A percentile compares a stretch with the other conserved stretches of the same genome.
phyloP scores from a whole-genome alignment of 2,329 filamentous ascomycete genomes.

The Ceratocystis eucalypticola region DNA sequence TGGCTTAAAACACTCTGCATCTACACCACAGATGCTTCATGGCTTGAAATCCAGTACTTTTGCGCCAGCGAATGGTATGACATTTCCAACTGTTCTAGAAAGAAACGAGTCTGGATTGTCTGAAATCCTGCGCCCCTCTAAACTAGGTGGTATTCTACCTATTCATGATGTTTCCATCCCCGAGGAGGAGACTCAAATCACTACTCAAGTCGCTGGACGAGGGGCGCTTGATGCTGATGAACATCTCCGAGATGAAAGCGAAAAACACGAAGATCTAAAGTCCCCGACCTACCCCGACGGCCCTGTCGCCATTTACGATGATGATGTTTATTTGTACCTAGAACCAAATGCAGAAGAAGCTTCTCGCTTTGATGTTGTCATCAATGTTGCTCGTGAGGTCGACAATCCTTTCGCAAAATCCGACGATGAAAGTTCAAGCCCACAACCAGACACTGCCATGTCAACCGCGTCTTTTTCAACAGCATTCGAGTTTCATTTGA shows the following conservation, averaged over 20 bases:
- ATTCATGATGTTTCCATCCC: conserved; percentile 25
- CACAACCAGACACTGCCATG: conserved; percentile 39
- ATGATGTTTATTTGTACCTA: conserved; percentile 64
- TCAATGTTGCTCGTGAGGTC: conserved; percentile 75
- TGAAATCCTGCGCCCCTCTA: conserved; percentile 41
- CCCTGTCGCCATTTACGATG: conserved; percentile 67
- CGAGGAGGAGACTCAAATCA: conserved; percentile 43
- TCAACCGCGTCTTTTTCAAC: conserved; percentile 37
- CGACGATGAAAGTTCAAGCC: conserved; percentile 27
- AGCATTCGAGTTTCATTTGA: conserved; percentile 24
- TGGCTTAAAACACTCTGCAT: conserved; percentile 53
- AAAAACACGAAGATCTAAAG: conserved; percentile 65
- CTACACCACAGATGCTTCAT: conserved; percentile 52
- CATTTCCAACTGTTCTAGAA: conserved; percentile 46
- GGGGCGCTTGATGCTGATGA: conserved; percentile 37
- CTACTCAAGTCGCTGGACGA: conserved; percentile 47
- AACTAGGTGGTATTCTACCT: conserved; percentile 27
- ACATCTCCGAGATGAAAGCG: conserved; percentile 44
- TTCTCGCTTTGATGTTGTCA: conserved; percentile 63
- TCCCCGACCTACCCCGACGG: conserved; percentile 71
- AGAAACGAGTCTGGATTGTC: conserved; percentile 49
- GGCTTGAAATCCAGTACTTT: conserved; percentile 46
- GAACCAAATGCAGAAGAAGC: conserved; percentile 70
- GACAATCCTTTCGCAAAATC: conserved; percentile 52
- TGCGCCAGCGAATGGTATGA: conserved; percentile 49